These are phyloP conservation scores for Pythium graminicola DNA, from an alignment of 352 stramenopile species.

Conservation along the genomic window DNA sequence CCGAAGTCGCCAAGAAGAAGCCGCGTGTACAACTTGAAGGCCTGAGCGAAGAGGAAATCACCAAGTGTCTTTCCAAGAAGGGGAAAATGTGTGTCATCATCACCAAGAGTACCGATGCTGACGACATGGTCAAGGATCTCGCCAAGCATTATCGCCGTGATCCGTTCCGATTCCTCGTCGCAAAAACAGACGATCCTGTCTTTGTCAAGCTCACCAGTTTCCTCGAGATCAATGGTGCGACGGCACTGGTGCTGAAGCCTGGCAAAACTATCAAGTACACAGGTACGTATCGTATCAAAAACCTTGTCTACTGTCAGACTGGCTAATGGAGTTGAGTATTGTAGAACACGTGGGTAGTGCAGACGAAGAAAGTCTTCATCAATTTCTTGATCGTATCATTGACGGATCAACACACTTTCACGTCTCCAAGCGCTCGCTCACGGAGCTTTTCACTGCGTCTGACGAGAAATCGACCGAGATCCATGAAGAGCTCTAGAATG, in stretches of 20 bases:
- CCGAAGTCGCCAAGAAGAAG: slow-evolving; percentile 68
- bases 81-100: slow-evolving; percentile 76
- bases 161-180: slow-evolving; percentile 55
- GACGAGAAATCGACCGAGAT: neutral
- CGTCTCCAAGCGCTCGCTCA: slow-evolving; percentile 19
- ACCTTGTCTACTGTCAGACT: no score
- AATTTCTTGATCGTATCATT: slow-evolving; percentile 60
- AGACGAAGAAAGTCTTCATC: slow-evolving; percentile 31
- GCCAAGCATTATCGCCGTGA: slow-evolving; percentile 78
- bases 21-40: slow-evolving; percentile 39
- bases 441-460: slow-evolving; percentile 23
- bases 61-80: slow-evolving; percentile 37
- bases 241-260: slow-evolving; percentile 53
- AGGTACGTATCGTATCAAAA: no score
- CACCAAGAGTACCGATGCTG: slow-evolving; percentile 17
- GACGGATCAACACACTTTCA: slow-evolving; percentile 50
- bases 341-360: slow-evolving; percentile 31
- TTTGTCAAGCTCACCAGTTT: slow-evolving; percentile 40
- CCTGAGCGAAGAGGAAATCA: slow-evolving; percentile 31
- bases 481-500: slow-evolving; percentile 21
- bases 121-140: slow-evolving; percentile 38
- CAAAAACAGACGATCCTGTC: slow-evolving; percentile 23
- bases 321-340: no score
- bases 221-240: slow-evolving; percentile 22
- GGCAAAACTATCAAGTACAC: slow-evolving; percentile 55